Conservation (phyloP, 2,329 filamentous ascomycete species). For the Colletotrichum orchidophilum region DNA sequence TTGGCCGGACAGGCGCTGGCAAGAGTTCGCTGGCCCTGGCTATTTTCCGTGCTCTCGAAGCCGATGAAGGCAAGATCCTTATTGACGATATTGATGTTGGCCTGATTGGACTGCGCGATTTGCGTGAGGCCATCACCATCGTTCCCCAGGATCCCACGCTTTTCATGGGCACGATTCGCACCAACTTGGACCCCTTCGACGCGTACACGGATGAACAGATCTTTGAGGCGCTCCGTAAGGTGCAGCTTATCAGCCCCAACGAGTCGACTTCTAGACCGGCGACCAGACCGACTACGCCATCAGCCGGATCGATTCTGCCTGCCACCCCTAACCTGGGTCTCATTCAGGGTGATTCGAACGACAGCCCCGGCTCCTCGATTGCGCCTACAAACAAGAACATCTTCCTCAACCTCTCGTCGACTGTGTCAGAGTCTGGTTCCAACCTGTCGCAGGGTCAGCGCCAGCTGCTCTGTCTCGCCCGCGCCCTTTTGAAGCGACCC, state of each 20-base stretch:
- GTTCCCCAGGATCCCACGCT: slow-evolving; percentile 97
- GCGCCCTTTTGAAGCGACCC: slow-evolving; percentile 89
- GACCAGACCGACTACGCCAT: slow-evolving; percentile 38
- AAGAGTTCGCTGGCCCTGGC: slow-evolving; percentile 96
- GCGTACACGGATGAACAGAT: slow-evolving; percentile 91
- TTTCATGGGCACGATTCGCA: slow-evolving; percentile 91
- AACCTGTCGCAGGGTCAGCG: slow-evolving; percentile 97
- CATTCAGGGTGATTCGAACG: slow-evolving; percentile 7
- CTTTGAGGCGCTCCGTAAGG: slow-evolving; percentile 84
- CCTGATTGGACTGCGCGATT: slow-evolving; percentile 88
- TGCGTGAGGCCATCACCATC: slow-evolving; percentile 94
- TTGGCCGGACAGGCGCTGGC: slow-evolving; percentile 93
- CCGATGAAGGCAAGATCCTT: slow-evolving; percentile 86
- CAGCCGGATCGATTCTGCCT: slow-evolving; percentile 29
- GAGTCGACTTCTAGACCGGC: slow-evolving; percentile 48
- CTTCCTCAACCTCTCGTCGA: slow-evolving; percentile 85
- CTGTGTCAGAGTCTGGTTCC: slow-evolving; percentile 88
- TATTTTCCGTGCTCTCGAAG: slow-evolving; percentile 92
- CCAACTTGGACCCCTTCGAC: slow-evolving; percentile 91
- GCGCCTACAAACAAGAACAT: slow-evolving; percentile 87
- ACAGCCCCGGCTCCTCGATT: slow-evolving; percentile 37
- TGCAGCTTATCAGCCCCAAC: slow-evolving; percentile 81
- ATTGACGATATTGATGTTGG: slow-evolving; percentile 94
- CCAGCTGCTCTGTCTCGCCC: slow-evolving; percentile 91
- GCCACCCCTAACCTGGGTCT: slow-evolving; percentile 28